Evolutionary conservation across 164 flowering plant genomes (phyloP).

Genomic region (Sextonia rubra): DNA sequence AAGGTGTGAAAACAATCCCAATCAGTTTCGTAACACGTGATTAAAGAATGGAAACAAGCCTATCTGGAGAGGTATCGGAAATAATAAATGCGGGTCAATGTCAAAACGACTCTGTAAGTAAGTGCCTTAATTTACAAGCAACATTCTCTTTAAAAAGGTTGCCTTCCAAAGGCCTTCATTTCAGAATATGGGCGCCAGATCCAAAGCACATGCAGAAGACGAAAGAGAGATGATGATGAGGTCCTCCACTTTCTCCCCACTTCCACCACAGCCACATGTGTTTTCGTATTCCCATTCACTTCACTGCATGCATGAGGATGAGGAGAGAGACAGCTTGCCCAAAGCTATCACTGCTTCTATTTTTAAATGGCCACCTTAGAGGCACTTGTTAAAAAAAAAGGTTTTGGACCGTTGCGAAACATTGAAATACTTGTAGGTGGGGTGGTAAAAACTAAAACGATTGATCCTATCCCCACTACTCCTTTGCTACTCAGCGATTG

Average conservation of each 20-base stretch:
- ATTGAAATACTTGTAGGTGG: too few species aligned
- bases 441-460: too few species aligned
- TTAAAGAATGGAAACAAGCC: not conserved
- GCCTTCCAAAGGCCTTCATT: conserved; percentile 2
- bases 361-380: not conserved
- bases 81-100: not conserved
- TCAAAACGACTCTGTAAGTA: not conserved
- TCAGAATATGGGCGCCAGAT: conserved; percentile 14
- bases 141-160: not conserved
- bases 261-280: not conserved
- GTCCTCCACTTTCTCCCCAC: not conserved
- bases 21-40: not conserved
- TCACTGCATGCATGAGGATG: not conserved
- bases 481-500: too few species aligned
- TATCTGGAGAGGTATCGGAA: not conserved
- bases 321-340: not conserved
- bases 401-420: not conserved
- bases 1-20: not conserved
- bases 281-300: not conserved
- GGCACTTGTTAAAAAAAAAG: not conserved
- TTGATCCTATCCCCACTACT: too few species aligned
- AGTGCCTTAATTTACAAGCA: not conserved
- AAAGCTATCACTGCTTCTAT: not conserved
- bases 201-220: conserved; percentile 2
- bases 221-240: not conserved